phyloP scores from a whole-genome alignment of 345 rosid genomes.

The Eucalyptus marginata region DNA sequence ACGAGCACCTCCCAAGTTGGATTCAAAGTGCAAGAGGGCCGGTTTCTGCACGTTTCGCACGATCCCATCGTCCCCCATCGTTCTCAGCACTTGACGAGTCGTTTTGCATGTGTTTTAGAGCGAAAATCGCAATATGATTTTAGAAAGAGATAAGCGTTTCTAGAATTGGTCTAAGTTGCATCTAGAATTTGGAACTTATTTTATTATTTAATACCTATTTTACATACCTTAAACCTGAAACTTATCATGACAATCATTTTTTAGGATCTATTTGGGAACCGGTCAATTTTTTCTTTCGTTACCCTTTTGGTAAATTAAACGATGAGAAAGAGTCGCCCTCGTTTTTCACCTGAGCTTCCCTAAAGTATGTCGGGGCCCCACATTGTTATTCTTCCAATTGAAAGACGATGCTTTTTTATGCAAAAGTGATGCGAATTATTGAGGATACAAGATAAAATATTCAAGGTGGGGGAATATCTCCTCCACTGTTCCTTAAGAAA shows the following conservation, averaged over 20 bases:
- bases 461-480: neutral
- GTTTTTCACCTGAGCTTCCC: neutral
- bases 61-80: neutral
- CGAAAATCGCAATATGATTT: neutral
- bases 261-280: neutral
- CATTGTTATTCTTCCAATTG: neutral
- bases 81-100: neutral
- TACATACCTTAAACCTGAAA: rapidly evolving
- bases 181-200: rapidly evolving
- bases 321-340: neutral
- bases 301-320: neutral
- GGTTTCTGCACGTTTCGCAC: neutral
- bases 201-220: rapidly evolving
- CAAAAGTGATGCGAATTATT: neutral
- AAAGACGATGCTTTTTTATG: neutral
- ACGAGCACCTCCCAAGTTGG: neutral
- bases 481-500: neutral
- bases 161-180: rapidly evolving
- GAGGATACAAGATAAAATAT: neutral
- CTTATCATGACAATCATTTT: neutral
- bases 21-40: neutral
- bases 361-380: neutral
- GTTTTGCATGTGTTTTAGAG: neutral
- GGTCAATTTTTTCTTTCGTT: rapidly evolving
- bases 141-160: rapidly evolving